phyloP scores from a whole-genome alignment of 129 eudicot species.

The Cynara cardunculus region DNA sequence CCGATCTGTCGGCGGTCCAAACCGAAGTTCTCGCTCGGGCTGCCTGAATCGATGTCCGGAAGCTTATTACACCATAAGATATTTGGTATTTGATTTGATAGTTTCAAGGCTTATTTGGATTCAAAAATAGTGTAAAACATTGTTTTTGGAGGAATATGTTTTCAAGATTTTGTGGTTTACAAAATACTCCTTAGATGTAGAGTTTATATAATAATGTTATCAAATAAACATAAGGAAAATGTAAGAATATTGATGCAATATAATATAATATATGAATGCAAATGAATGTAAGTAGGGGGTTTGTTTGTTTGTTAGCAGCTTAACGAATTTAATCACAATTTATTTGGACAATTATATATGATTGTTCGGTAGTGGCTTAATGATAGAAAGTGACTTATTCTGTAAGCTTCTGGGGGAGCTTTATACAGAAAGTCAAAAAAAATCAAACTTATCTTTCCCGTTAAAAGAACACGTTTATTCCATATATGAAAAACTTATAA shows the following conservation, averaged over 20 bases:
- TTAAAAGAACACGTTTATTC: no score
- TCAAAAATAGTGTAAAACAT: constrained; percentile 11
- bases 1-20: constrained; percentile 41
- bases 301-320: no score
- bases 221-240: neutral
- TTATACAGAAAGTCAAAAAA: no score
- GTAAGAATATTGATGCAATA: neutral
- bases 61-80: neutral
- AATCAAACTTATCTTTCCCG: no score
- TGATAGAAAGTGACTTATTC: no score
- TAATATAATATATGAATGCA: neutral
- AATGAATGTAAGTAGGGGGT: no score
- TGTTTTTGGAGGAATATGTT: neutral
- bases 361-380: no score
- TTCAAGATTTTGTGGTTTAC: constrained; percentile 1
- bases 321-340: no score
- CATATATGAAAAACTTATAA: no score
- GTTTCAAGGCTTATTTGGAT: neutral
- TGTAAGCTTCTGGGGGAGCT: no score
- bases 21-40: constrained; percentile 68
- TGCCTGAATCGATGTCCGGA: constrained; percentile 38
- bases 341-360: no score
- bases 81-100: constrained; percentile 8
- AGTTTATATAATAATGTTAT: constrained; percentile 3
- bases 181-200: constrained; percentile 13